These are phyloP conservation scores for Ganoderma boninense DNA, from an alignment of 1,284 basidiomycete genomes.

Conservation along the genomic window DNA sequence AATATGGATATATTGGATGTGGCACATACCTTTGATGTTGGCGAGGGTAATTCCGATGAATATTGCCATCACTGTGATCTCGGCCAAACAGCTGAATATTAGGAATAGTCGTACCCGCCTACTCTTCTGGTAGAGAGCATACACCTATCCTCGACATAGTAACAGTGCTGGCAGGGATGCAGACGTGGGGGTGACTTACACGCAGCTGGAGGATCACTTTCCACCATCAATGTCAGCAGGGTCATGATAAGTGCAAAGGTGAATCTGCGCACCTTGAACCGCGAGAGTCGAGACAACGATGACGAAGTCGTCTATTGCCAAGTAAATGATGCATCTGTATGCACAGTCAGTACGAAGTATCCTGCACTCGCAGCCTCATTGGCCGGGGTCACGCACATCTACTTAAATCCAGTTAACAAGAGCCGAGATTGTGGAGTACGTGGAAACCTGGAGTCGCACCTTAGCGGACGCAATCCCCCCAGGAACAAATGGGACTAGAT, in stretches of 20 bases:
- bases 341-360: too few species aligned
- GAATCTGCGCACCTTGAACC: slow-evolving; percentile 27
- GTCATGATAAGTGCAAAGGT: background rate
- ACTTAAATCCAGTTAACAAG: background rate
- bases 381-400: background rate
- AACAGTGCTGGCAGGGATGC: background rate
- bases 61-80: slow-evolving; percentile 34
- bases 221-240: background rate
- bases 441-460: background rate
- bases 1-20: background rate
- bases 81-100: slow-evolving; percentile 26
- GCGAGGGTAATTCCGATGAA: slow-evolving; percentile 36
- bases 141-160: slow-evolving; percentile 29
- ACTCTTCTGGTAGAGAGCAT: slow-evolving; percentile 37
- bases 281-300: slow-evolving; percentile 28
- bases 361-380: background rate
- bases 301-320: slow-evolving; percentile 33
- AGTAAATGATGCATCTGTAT: slow-evolving; percentile 32
- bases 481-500: slow-evolving; percentile 22
- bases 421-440: background rate
- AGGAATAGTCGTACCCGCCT: slow-evolving; percentile 30
- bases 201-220: slow-evolving; percentile 1
- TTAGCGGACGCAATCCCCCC: slow-evolving; percentile 20
- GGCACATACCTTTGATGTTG: slow-evolving; percentile 27
- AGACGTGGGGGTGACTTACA: background rate